A percentile compares a stretch with the other conserved stretches of the same genome.
These are phyloP conservation scores for Sugiyamaella pinicola DNA, from an alignment of 1,139 yeast genomes.

Conservation along the genomic window DNA sequence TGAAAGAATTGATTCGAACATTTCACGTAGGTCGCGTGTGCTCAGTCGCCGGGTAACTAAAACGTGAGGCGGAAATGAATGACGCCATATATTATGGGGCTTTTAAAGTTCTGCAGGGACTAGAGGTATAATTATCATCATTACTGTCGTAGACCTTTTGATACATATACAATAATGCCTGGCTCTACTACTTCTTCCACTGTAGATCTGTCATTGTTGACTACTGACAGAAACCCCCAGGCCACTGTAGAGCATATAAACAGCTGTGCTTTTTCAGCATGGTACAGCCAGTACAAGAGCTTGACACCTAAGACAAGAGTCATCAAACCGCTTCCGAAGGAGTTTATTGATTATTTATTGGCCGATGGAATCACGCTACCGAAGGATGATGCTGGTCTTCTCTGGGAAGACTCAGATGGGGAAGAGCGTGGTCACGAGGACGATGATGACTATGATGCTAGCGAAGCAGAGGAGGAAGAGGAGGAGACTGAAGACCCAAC, in stretches of 20 bases:
- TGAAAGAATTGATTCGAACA: constrained; percentile 16
- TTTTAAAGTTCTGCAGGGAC: not conserved
- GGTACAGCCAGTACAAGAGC: constrained; percentile 63
- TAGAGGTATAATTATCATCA: too few species aligned
- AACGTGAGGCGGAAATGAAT: too few species aligned
- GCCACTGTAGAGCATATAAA: constrained; percentile 49
- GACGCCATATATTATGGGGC: too few species aligned
- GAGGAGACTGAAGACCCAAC: constrained; percentile 43
- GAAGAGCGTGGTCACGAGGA: constrained; percentile 71
- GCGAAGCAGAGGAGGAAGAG: too few species aligned
- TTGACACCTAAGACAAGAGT: constrained; percentile 57
- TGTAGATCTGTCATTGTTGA: not conserved
- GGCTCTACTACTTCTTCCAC: constrained; percentile 8
- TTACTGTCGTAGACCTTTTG: not conserved
- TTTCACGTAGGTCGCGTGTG: constrained; percentile 8
- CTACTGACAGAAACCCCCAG: not conserved
- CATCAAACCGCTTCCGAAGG: constrained; percentile 64
- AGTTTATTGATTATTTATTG: constrained; percentile 68
- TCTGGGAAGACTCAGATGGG: constrained; percentile 26
- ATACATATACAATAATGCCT: not conserved
- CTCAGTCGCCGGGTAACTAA: constrained; percentile 5
- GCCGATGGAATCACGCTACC: constrained; percentile 80
- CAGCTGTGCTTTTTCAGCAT: constrained; percentile 69
- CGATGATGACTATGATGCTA: constrained; percentile 75
- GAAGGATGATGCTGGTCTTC: constrained; percentile 35